Conservation (phyloP, 2,329 filamentous ascomycete species). For the Dothideomycetes sp. region DNA sequence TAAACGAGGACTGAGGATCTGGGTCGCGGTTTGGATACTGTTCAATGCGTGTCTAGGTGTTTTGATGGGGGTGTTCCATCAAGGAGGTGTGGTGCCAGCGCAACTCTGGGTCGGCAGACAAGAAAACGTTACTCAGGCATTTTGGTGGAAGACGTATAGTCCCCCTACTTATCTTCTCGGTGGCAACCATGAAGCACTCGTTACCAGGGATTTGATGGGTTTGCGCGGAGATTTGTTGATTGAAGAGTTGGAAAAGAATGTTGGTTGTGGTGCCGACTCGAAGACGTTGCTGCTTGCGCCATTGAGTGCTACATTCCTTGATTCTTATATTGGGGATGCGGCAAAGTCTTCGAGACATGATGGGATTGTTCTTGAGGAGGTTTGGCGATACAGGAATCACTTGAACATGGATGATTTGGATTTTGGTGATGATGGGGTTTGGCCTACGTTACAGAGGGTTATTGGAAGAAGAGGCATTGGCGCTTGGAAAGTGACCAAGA, state of each 20-base stretch:
- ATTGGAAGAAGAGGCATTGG: slow-evolving; percentile 37
- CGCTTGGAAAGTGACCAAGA: slow-evolving; percentile 34
- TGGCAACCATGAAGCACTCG: slow-evolving; percentile 62
- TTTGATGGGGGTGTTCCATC: slow-evolving; percentile 74
- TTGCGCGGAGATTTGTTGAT: slow-evolving; percentile 54
- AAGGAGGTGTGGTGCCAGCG: slow-evolving; percentile 66
- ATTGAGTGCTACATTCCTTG: slow-evolving; percentile 60
- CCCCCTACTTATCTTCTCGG: slow-evolving; percentile 73
- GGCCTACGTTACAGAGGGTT: slow-evolving; percentile 60
- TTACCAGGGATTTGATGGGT: slow-evolving; percentile 65
- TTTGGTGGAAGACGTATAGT: slow-evolving; percentile 84
- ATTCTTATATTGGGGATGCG: slow-evolving; percentile 36
- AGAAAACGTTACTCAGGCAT: slow-evolving; percentile 54
- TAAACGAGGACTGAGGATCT: slow-evolving; percentile 38
- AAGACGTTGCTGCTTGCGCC: slow-evolving; percentile 55
- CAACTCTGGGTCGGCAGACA: slow-evolving; percentile 67
- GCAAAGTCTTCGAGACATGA: neutral
- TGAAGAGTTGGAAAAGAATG: slow-evolving; percentile 47
- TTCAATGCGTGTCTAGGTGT: slow-evolving; percentile 62
- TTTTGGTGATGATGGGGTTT: slow-evolving; percentile 66
- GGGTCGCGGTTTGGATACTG: slow-evolving; percentile 55
- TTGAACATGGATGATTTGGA: slow-evolving; percentile 74
- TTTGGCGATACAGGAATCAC: slow-evolving; percentile 60
- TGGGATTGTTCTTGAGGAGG: slow-evolving; percentile 54
- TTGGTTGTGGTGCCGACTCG: slow-evolving; percentile 48